phyloP scores from a whole-genome alignment of 1,284 basidiomycete genomes.

The Schizopora paradoxa region DNA sequence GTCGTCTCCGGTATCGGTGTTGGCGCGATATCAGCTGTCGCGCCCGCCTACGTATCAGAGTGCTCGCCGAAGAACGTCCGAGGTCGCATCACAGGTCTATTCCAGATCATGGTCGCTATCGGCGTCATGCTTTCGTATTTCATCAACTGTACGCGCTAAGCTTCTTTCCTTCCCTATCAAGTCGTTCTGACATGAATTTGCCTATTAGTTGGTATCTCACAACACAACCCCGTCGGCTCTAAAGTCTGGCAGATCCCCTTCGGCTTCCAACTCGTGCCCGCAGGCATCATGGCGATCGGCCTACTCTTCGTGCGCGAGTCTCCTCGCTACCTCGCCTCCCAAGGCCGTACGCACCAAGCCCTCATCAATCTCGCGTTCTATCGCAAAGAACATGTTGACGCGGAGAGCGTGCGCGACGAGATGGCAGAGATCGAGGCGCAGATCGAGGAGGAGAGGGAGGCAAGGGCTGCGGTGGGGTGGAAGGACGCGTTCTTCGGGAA shows the following conservation, averaged over 20 bases:
- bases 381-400: slow-evolving; percentile 44
- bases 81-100: slow-evolving; percentile 67
- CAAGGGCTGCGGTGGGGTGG: slow-evolving; percentile 49
- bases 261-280: slow-evolving; percentile 71
- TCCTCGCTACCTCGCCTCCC: slow-evolving; percentile 32
- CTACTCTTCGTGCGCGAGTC: slow-evolving; percentile 62
- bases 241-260: slow-evolving; percentile 71
- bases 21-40: slow-evolving; percentile 60
- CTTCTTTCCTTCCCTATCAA: background rate
- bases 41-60: slow-evolving; percentile 75
- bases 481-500: slow-evolving; percentile 70
- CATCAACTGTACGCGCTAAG: slow-evolving; percentile 52
- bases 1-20: slow-evolving; percentile 67
- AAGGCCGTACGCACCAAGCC: slow-evolving; percentile 32
- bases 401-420: slow-evolving; percentile 48
- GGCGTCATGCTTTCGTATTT: slow-evolving; percentile 79
- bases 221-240: slow-evolving; percentile 44
- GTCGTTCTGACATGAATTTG: background rate
- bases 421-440: slow-evolving; percentile 60
- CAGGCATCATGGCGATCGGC: slow-evolving; percentile 70
- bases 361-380: slow-evolving; percentile 44
- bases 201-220: slow-evolving; percentile 50
- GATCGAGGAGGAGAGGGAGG: slow-evolving; percentile 56
- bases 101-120: slow-evolving; percentile 77
- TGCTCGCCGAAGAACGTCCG: slow-evolving; percentile 73